Evolutionary conservation across 345 rosid genomes (phyloP).

Genomic region (Corchorus olitorius): DNA sequence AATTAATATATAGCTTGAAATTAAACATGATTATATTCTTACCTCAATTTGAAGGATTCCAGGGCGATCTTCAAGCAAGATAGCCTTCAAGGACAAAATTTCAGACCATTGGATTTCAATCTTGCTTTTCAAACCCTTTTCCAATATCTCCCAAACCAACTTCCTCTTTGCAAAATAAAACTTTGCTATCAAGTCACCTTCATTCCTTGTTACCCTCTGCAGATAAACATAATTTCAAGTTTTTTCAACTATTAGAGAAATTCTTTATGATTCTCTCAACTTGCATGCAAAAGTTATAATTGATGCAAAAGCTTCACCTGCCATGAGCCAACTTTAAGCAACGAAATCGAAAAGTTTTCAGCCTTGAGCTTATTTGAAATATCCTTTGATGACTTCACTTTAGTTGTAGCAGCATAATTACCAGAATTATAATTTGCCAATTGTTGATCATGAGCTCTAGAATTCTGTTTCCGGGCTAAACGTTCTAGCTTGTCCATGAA

Average conservation of each 20-base stretch:
- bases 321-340: slow-evolving; percentile 47
- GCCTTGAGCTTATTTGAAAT: background rate
- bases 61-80: background rate
- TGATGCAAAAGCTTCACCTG: slow-evolving; percentile 31
- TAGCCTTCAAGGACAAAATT: slow-evolving; percentile 24
- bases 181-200: slow-evolving; percentile 59
- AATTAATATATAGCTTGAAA: background rate
- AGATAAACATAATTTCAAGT: background rate
- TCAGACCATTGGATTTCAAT: slow-evolving; percentile 43
- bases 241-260: background rate
- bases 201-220: slow-evolving; percentile 37
- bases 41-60: slow-evolving; percentile 45
- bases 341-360: slow-evolving; percentile 10
- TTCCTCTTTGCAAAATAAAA: slow-evolving; percentile 56
- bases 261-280: too few relatives aligned
- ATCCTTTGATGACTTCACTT: background rate
- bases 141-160: slow-evolving; percentile 67
- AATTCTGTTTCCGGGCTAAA: background rate
- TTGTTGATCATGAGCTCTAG: background rate
- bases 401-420: background rate
- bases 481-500: background rate
- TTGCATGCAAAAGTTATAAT: background rate
- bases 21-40: too few relatives aligned
- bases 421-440: too few relatives aligned
- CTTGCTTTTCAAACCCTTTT: slow-evolving; percentile 41